Percentiles rank a stretch among this genome's conserved stretches.
phyloP scores from a whole-genome alignment of 2,329 filamentous ascomycete species.

The Fusarium falciforme region DNA sequence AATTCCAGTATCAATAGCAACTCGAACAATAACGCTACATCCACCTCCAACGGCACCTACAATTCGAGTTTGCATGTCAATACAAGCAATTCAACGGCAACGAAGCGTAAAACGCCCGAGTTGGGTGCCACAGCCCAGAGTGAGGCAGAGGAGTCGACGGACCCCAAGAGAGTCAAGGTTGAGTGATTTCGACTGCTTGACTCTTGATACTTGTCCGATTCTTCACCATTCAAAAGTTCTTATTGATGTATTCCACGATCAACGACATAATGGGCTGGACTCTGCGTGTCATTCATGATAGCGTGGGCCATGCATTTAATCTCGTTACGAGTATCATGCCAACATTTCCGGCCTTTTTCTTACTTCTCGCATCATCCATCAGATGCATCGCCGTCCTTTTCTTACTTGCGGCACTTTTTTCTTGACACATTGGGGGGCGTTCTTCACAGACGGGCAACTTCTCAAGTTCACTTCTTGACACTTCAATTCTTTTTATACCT shows the following conservation, averaged over 20 bases:
- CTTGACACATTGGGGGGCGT: slow-evolving; percentile 11
- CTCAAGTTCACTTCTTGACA: slow-evolving; percentile 18
- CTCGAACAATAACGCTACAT: slow-evolving; percentile 16
- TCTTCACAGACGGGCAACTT: slow-evolving; percentile 8
- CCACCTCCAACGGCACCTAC: slow-evolving; percentile 17
- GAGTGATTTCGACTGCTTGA: slow-evolving; percentile 49
- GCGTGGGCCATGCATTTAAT: slow-evolving; percentile 3
- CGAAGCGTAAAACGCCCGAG: slow-evolving; percentile 70
- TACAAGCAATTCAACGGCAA: slow-evolving; percentile 35
- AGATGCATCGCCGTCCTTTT: not conserved
- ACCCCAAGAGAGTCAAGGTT: slow-evolving; percentile 65
- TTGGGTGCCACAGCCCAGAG: slow-evolving; percentile 53
- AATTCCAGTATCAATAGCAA: slow-evolving; percentile 28
- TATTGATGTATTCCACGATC: slow-evolving; percentile 17
- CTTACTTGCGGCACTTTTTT: slow-evolving; percentile 2
- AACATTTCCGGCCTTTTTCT: not conserved
- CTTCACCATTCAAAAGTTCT: slow-evolving; percentile 19
- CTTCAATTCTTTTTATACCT: slow-evolving; percentile 32
- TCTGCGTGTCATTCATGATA: slow-evolving; percentile 25
- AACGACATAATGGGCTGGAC: slow-evolving; percentile 33
- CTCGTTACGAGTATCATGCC: not conserved
- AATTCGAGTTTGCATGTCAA: slow-evolving; percentile 38
- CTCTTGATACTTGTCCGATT: not conserved
- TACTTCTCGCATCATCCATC: not conserved
- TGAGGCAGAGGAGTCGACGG: slow-evolving; percentile 57